Evolutionary conservation across 2,329 filamentous ascomycete genomes (phyloP), one percentile per base, ranked within the genome.

Genomic region (Curvularia sp.): DNA sequence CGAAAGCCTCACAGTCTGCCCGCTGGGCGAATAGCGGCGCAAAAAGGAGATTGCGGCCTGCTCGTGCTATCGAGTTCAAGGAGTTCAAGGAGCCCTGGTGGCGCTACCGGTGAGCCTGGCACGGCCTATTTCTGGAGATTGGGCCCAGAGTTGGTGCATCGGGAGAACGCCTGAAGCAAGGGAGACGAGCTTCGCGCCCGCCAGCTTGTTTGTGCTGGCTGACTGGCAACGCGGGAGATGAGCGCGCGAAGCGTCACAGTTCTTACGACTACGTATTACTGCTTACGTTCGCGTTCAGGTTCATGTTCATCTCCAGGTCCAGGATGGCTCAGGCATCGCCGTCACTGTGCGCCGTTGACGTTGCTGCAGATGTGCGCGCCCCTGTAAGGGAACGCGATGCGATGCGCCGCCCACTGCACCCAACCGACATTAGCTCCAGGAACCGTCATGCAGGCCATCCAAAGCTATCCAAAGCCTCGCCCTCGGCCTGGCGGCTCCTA

Each of bases 21-120:
- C 25, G 30, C 34, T 36, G 21, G 48, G 42, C 68, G 56, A 69
- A 70, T 71, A 49, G 47, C 32, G 21, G 15, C 15, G n/a, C 43
- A 12, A 5, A 28, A 7, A n/a, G 8, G 61, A 53, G 59, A 63
- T 62, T 67, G 46, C 59, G 53, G 49, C 21, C 59, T 48, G n/a
- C 53, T 61, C 63, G 49, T 61, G 47, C 57, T 25, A 55, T 21
- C 60, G 61, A 56, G 25, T 54, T 55, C 60, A n/a, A n/a, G n/a
- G n/a, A n/a, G n/a, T n/a, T n/a, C 60, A 67, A 57, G 55, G n/a
- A 59, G 53, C 43, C 36, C n/a, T 38, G 38, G 49, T 54, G 51
- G 49, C 39, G 53, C 46, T 41, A 49, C 58, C 58, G 58, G 61
- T 59, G 48, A 61, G 49, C 9, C 45, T 48, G 55, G 54, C 49